Conservation (phyloP, 768 basidiomycete genomes). For the Obba rivulosa region DNA sequence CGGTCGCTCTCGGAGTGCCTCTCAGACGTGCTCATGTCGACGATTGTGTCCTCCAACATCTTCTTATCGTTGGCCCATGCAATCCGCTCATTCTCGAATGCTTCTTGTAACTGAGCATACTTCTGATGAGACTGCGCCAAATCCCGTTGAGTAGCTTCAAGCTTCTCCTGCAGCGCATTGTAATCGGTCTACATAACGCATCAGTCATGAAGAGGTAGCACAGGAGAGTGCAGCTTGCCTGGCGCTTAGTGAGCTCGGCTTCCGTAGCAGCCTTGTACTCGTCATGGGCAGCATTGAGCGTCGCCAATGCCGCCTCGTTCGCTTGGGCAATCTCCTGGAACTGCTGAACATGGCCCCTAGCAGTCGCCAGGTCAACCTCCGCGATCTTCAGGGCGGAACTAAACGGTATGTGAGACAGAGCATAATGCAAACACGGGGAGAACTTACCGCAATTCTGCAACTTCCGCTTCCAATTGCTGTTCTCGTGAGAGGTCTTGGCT, state of each 20-base stretch:
- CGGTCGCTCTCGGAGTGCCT: slow-evolving; percentile 61
- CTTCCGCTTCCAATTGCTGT: slow-evolving; percentile 77
- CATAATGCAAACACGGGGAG: neutral
- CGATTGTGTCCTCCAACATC: slow-evolving; percentile 75
- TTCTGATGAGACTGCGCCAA: slow-evolving; percentile 42
- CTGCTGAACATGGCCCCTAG: slow-evolving; percentile 71
- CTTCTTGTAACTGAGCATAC: slow-evolving; percentile 54
- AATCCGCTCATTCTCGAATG: slow-evolving; percentile 61
- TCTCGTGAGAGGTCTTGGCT: slow-evolving; percentile 56
- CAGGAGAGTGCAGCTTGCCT: slow-evolving; percentile 41
- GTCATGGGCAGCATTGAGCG: slow-evolving; percentile 68
- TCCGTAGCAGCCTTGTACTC: slow-evolving; percentile 75
- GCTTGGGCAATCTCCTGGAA: slow-evolving; percentile 84
- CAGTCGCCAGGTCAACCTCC: slow-evolving; percentile 69
- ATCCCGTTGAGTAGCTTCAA: slow-evolving; percentile 51
- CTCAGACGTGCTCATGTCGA: slow-evolving; percentile 74
- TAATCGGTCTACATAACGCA: slow-evolving; percentile 48
- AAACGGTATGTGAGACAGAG: neutral
- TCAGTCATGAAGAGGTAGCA: neutral
- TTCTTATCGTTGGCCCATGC: slow-evolving; percentile 78
- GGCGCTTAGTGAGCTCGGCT: slow-evolving; percentile 56
- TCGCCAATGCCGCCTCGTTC: slow-evolving; percentile 69
- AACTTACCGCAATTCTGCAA: slow-evolving; percentile 75
- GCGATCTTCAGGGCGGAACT: slow-evolving; percentile 74
- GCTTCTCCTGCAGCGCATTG: slow-evolving; percentile 56